A percentile compares a stretch with the other conserved stretches of the same genome.
Evolutionary conservation across 2,329 filamentous ascomycete genomes (phyloP).

Genomic region (Monilinia fructigena): DNA sequence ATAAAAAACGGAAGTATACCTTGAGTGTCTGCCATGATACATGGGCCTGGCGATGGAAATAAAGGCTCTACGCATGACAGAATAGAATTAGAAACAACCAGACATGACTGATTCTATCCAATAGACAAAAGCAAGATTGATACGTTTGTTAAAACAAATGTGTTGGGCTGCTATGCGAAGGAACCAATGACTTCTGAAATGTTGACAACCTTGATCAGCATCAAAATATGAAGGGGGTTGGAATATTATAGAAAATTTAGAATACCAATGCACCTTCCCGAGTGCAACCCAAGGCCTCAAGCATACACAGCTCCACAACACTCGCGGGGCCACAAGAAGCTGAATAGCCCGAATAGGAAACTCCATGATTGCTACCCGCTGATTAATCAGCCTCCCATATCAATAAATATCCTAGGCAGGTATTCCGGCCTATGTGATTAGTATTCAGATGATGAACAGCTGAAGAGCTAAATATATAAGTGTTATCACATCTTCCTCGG

Average conservation of each 20-base stretch:
- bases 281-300: background rate
- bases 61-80: background rate
- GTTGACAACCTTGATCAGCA: background rate
- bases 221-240: background rate
- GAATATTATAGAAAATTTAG: background rate
- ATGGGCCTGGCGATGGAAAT: background rate
- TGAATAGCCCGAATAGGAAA: background rate
- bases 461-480: background rate
- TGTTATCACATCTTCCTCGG: background rate
- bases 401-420: too few relatives aligned
- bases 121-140: too few relatives aligned
- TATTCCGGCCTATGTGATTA: background rate
- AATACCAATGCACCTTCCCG: background rate
- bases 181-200: background rate
- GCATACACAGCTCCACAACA: background rate
- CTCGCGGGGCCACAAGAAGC: background rate
- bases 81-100: background rate
- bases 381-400: background rate
- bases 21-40: background rate
- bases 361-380: background rate
- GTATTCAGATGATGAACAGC: background rate
- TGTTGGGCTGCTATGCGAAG: background rate
- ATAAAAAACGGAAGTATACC: background rate
- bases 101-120: too few relatives aligned
- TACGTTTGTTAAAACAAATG: too few relatives aligned